A percentile compares a stretch with the other conserved stretches of the same genome.
phyloP scores from a whole-genome alignment of 2,329 filamentous ascomycete genomes.

The Epichloe scottii region DNA sequence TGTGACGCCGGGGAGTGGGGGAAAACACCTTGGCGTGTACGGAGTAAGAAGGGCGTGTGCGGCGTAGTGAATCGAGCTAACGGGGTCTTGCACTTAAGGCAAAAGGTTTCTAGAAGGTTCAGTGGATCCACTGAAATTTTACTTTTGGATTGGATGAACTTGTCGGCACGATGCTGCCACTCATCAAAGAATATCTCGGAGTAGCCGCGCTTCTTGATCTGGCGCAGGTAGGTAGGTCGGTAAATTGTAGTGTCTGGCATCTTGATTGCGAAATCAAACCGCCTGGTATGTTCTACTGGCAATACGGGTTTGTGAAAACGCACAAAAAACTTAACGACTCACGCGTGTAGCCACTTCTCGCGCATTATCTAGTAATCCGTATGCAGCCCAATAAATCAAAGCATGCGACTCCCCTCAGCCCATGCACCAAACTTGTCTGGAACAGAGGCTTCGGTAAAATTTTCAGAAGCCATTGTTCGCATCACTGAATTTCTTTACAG shows the following conservation, averaged over 20 bases:
- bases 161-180: no score
- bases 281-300: no score
- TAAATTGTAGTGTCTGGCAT: no score
- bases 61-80: background rate
- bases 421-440: no score
- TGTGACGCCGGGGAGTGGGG: slow-evolving; percentile 1
- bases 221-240: no score
- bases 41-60: background rate
- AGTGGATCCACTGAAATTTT: slow-evolving; percentile 18
- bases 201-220: no score
- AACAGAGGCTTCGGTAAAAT: background rate
- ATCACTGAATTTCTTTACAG: background rate
- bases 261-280: no score
- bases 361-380: no score
- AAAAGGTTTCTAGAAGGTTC: slow-evolving; percentile 32
- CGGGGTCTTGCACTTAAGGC: slow-evolving; percentile 23
- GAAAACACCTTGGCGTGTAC: background rate
- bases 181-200: no score
- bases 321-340: no score
- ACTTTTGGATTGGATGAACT: background rate
- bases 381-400: background rate
- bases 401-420: background rate
- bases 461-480: background rate
- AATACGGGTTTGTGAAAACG: no score
- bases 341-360: no score